A percentile compares a stretch with the other conserved stretches of the same genome.
Evolutionary conservation across 2,329 filamentous ascomycete genomes (phyloP).

Genomic region (Hymenoscyphus linearis): DNA sequence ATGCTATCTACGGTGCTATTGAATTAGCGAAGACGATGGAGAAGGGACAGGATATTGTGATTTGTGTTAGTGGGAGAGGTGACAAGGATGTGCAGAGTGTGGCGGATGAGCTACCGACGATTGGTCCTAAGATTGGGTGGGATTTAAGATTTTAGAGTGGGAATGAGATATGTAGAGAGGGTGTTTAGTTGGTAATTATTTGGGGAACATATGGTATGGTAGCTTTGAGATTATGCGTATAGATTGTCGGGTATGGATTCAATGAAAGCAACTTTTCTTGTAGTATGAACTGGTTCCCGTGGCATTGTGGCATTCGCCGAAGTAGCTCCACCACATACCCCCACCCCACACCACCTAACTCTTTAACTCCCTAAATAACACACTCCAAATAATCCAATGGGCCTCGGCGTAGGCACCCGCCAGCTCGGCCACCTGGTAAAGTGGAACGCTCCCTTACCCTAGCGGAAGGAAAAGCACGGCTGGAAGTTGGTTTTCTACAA

Average conservation of each 20-base stretch:
- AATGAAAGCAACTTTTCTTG: neutral
- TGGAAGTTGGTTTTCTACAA: too few species aligned
- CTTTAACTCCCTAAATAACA: too few species aligned
- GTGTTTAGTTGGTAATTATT: neutral
- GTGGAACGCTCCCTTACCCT: too few species aligned
- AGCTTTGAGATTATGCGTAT: too few species aligned
- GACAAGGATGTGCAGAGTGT: slow-evolving; percentile 99
- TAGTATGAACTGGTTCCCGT: too few species aligned
- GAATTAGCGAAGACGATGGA: slow-evolving; percentile 90
- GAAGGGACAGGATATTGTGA: slow-evolving; percentile 84
- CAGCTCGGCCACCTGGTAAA: too few species aligned
- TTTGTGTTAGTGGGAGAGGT: slow-evolving; percentile 86
- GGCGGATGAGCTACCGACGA: slow-evolving; percentile 81
- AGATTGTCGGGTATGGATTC: neutral
- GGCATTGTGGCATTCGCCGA: too few species aligned
- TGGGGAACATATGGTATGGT: neutral
- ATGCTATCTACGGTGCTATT: slow-evolving; percentile 85
- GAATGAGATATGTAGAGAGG: neutral
- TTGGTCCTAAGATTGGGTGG: slow-evolving; percentile 84
- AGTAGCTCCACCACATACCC: too few species aligned
- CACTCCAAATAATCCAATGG: too few species aligned
- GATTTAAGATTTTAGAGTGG: slow-evolving; percentile 53
- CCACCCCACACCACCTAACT: too few species aligned
- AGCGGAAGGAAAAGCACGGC: too few species aligned
- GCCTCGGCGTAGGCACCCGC: too few species aligned